Evolutionary conservation across 2,329 filamentous ascomycete species (phyloP).

Genomic region (Remersonia thermophila): DNA sequence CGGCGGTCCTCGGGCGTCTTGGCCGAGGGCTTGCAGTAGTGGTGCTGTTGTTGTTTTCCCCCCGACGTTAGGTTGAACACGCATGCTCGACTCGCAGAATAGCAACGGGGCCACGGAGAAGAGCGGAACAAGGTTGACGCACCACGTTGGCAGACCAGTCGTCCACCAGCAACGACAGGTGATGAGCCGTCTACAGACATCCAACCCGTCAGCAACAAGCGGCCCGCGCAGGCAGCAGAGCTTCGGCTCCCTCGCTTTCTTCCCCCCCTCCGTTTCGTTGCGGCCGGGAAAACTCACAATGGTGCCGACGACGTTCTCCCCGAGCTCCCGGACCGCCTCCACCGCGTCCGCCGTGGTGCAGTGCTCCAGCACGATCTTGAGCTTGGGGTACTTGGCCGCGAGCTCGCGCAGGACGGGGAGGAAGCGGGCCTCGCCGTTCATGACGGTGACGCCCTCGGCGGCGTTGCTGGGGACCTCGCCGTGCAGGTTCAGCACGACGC

Average conservation of each 20-base stretch:
- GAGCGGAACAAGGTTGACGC: conserved; percentile 23
- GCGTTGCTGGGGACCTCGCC: conserved; percentile 54
- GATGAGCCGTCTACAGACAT: conserved; percentile 54
- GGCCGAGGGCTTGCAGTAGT: conserved; percentile 68
- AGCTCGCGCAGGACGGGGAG: conserved; percentile 66
- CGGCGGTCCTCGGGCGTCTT: conserved; percentile 61
- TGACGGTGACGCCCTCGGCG: conserved; percentile 29
- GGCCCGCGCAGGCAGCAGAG: too few relatives aligned
- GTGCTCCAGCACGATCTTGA: conserved; percentile 67
- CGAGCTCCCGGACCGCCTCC: conserved; percentile 63
- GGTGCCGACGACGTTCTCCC: conserved; percentile 62
- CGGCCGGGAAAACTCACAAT: conserved; percentile 30
- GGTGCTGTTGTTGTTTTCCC: conserved; percentile 38
- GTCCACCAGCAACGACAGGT: conserved; percentile 69
- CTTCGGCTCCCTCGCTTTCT: not conserved
- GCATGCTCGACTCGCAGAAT: too few relatives aligned
- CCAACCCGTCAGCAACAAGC: not conserved
- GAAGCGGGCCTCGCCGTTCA: conserved; percentile 66
- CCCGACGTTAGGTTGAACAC: too few relatives aligned
- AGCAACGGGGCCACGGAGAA: not conserved
- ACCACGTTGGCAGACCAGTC: conserved; percentile 47
- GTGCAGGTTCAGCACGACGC: conserved; percentile 66
- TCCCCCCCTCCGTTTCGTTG: not conserved
- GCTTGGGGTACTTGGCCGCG: conserved; percentile 60
- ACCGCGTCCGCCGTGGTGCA: conserved; percentile 77